These are phyloP conservation scores for Nicotiana sylvestris DNA, from an alignment of 257 asterid genomes.

Conservation along the genomic window DNA sequence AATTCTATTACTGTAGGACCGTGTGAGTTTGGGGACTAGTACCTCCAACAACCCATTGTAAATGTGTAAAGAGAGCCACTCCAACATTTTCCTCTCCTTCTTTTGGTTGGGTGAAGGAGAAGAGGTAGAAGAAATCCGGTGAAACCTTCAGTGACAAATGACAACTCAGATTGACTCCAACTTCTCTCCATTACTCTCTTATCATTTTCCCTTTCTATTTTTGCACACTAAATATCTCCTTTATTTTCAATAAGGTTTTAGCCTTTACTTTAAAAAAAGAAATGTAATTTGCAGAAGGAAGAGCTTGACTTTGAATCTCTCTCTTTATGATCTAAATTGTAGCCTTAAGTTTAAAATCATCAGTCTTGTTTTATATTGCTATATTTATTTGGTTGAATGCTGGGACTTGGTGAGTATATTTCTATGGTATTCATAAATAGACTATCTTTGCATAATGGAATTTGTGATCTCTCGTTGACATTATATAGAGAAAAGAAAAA, in stretches of 20 bases:
- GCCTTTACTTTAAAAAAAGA: neutral
- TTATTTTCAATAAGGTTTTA: neutral
- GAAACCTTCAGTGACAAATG: no score
- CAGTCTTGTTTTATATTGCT: neutral
- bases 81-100: no score
- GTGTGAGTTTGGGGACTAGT: no score
- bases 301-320: neutral
- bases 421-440: neutral
- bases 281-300: neutral
- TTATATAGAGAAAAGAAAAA: neutral
- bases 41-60: no score
- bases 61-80: no score
- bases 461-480: neutral
- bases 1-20: no score
- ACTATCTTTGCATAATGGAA: neutral
- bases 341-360: neutral
- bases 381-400: neutral
- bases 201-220: neutral
- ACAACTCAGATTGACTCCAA: neutral
- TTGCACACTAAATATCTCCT: neutral
- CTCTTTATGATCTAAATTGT: neutral
- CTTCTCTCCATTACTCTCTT: neutral
- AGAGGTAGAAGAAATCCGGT: neutral
- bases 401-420: neutral
- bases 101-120: no score